phyloP scores from a whole-genome alignment of 805 yeast genomes.

The Alloascoidea hylecoeti region DNA sequence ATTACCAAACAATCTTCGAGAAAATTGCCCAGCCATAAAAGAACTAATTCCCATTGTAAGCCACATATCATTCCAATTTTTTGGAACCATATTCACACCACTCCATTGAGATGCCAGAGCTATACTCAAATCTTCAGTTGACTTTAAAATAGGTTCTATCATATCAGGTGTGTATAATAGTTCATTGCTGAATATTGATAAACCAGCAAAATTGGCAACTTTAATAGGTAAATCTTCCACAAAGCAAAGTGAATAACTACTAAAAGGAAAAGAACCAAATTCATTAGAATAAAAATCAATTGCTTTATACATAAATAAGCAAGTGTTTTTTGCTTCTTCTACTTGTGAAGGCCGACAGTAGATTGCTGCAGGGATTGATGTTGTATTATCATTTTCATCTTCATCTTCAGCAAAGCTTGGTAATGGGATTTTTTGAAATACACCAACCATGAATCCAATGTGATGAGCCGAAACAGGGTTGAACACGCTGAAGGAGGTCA shows the following conservation, averaged over 20 bases:
- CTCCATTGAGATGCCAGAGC: conserved; percentile 85
- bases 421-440: conserved; percentile 55
- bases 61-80: conserved; percentile 74
- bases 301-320: conserved; percentile 63
- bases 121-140: conserved; percentile 54
- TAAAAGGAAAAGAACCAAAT: conserved; percentile 87
- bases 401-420: conserved; percentile 24
- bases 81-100: conserved; percentile 81
- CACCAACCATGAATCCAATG: conserved; percentile 89
- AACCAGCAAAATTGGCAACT: conserved; percentile 58
- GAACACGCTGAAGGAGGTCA: conserved; percentile 56
- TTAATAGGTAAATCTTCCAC: conserved; percentile 39
- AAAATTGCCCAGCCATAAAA: conserved; percentile 67
- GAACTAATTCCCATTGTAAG: conserved; percentile 73
- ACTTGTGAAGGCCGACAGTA: conserved; percentile 50
- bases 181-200: conserved; percentile 44
- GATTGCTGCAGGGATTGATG: conserved; percentile 38
- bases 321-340: conserved; percentile 50
- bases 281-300: conserved; percentile 76
- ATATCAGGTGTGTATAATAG: conserved; percentile 58
- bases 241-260: conserved; percentile 66
- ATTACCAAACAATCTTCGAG: conserved; percentile 60
- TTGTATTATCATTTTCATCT: conserved; percentile 12
- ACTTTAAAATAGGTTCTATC: conserved; percentile 65
- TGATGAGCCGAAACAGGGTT: conserved; percentile 91